Conservation (phyloP, 139 green algal genomes). For the Auxenochlorella protothecoides region DNA sequence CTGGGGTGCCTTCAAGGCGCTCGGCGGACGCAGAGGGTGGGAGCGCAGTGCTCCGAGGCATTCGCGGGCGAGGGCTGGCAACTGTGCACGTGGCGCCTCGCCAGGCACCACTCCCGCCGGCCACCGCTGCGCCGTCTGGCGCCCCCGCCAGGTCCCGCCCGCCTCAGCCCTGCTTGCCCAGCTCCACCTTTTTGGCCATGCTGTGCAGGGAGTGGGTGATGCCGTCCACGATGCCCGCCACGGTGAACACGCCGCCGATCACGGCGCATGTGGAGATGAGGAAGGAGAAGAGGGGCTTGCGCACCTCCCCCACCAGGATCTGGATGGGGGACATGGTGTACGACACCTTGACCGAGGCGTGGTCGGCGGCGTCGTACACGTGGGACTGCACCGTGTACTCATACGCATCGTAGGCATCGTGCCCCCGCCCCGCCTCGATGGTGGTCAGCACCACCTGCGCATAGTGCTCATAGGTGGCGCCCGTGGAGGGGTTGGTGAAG, state of each 20-base stretch:
- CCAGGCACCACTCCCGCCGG: no score
- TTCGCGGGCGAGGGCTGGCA: no score
- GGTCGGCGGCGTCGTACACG: slow-evolving; percentile 55
- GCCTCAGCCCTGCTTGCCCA: slow-evolving; percentile 53
- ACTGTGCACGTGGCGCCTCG: no score
- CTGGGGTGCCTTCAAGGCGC: no score
- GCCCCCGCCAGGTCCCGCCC: no score
- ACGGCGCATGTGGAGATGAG: slow-evolving; percentile 76
- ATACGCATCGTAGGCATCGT: slow-evolving; percentile 63
- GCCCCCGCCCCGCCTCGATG: slow-evolving; percentile 42
- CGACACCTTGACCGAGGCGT: slow-evolving; percentile 62
- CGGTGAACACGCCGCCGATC: slow-evolving; percentile 77
- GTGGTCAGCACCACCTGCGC: slow-evolving; percentile 74
- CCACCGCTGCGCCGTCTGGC: no score
- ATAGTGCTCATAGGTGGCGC: slow-evolving; percentile 84
- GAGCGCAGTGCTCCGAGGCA: no score
- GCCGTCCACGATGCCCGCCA: slow-evolving; percentile 78
- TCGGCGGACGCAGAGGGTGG: no score
- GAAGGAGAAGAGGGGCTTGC: slow-evolving; percentile 66
- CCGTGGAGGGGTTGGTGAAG: slow-evolving; percentile 48
- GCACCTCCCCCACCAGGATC: slow-evolving; percentile 53
- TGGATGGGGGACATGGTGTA: slow-evolving; percentile 70
- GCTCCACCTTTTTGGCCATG: slow-evolving; percentile 61
- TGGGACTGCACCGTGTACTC: slow-evolving; percentile 87
- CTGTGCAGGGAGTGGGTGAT: slow-evolving; percentile 59